Conservation (phyloP, 2,329 filamentous ascomycete species). For the Simplicillium aogashimaense region DNA sequence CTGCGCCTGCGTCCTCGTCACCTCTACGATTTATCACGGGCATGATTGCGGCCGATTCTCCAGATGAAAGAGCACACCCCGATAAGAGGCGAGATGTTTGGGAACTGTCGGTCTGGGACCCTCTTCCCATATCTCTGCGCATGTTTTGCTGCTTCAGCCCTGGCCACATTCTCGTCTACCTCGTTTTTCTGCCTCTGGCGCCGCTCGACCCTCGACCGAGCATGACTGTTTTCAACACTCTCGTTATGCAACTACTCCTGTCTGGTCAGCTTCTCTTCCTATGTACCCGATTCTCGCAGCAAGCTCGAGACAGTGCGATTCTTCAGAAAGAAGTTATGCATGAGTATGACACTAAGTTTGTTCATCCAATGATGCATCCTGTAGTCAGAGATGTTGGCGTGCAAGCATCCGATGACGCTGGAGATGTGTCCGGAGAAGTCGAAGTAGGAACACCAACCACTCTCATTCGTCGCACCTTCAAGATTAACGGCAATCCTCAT, state of each 20-base stretch:
- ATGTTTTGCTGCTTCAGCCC: slow-evolving; percentile 90
- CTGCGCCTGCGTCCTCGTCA: slow-evolving; percentile 66
- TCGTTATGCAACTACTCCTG: slow-evolving; percentile 66
- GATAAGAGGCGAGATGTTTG: slow-evolving; percentile 80
- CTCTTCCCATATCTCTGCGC: slow-evolving; percentile 69
- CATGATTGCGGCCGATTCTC: slow-evolving; percentile 56
- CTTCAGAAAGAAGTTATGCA: slow-evolving; percentile 88
- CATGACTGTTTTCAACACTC: slow-evolving; percentile 72
- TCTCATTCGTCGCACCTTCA: slow-evolving; percentile 65
- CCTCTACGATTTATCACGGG: slow-evolving; percentile 67
- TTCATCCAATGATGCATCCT: slow-evolving; percentile 80
- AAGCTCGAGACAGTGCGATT: slow-evolving; percentile 73
- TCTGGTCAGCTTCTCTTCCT: slow-evolving; percentile 69
- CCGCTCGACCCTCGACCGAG: slow-evolving; percentile 72
- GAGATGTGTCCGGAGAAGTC: slow-evolving; percentile 31
- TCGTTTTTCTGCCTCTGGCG: slow-evolving; percentile 72
- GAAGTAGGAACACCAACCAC: slow-evolving; percentile 44
- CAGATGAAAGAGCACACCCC: slow-evolving; percentile 77
- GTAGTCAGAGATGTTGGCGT: slow-evolving; percentile 69
- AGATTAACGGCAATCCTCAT: slow-evolving; percentile 72
- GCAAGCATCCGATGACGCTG: slow-evolving; percentile 53
- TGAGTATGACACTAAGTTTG: slow-evolving; percentile 94
- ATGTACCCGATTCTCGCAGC: slow-evolving; percentile 66
- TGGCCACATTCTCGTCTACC: slow-evolving; percentile 84
- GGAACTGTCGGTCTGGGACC: slow-evolving; percentile 92